Conservation (phyloP, 352 stramenopile genomes). For the Phytophthora pisi region DNA sequence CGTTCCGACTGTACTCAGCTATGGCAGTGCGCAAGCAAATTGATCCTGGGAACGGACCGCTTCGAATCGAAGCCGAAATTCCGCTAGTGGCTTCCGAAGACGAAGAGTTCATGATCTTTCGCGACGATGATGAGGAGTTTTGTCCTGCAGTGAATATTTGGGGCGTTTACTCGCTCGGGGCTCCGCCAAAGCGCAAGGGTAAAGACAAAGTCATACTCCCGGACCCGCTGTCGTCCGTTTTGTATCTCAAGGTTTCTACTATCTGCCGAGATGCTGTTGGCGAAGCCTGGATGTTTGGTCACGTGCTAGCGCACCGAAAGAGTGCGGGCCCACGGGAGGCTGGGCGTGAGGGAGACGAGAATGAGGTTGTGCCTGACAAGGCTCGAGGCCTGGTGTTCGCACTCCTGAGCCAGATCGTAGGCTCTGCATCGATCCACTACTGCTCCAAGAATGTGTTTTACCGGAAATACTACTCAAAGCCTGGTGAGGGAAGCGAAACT, state of each 20-base stretch:
- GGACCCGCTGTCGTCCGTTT: slow-evolving; percentile 23
- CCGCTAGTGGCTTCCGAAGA: slow-evolving; percentile 4
- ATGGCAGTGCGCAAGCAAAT: slow-evolving; percentile 20
- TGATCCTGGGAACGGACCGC: slow-evolving; percentile 3
- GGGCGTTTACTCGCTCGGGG: slow-evolving; percentile 30
- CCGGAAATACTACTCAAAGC: slow-evolving; percentile 22
- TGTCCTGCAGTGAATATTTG: slow-evolving; percentile 44
- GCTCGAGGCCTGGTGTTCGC: slow-evolving; percentile 30
- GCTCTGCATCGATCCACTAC: slow-evolving; percentile 31
- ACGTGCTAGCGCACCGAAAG: slow-evolving; percentile 25
- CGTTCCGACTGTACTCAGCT: slow-evolving; percentile 37
- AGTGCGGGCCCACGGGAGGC: neutral
- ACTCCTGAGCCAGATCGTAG: slow-evolving; percentile 27
- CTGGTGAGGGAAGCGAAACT: neutral
- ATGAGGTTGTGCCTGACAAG: slow-evolving; percentile 28
- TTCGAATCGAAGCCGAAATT: slow-evolving; percentile 36
- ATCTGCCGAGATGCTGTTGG: slow-evolving; percentile 37
- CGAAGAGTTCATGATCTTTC: slow-evolving; percentile 35
- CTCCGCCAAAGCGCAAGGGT: slow-evolving; percentile 9
- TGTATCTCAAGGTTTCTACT: slow-evolving; percentile 33
- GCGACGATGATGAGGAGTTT: slow-evolving; percentile 36
- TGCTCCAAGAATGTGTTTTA: slow-evolving; percentile 34
- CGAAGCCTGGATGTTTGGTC: slow-evolving; percentile 36
- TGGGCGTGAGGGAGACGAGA: slow-evolving; percentile 16
- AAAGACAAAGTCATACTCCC: slow-evolving; percentile 24